Percentiles rank a stretch among this genome's conserved stretches.
Evolutionary conservation across 192 early-diverging fungal genomes (phyloP).

Genomic region (Coemansia sp.): DNA sequence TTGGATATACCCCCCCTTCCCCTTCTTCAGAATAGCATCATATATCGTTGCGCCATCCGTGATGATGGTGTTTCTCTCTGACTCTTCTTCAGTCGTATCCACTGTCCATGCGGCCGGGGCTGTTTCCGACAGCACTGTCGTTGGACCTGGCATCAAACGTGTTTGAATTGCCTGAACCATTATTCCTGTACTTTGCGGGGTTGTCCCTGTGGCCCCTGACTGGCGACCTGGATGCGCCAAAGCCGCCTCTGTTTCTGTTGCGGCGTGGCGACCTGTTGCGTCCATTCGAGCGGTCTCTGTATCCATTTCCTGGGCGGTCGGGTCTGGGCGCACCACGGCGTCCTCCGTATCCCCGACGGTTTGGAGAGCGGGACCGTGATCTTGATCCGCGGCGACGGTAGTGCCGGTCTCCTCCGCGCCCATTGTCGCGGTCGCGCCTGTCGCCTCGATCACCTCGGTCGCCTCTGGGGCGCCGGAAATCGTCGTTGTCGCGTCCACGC

Average conservation of each 20-base stretch:
- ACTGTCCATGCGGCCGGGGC: not conserved
- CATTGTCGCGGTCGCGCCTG: constrained; percentile 1
- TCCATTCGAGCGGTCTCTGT: constrained; percentile 7
- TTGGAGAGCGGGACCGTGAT: constrained; percentile 22
- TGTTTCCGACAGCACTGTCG: constrained; percentile 26
- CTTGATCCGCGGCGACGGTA: constrained; percentile 6
- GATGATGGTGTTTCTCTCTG: too few species aligned
- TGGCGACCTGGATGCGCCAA: constrained; percentile 6
- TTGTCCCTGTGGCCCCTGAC: not conserved
- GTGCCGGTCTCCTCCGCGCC: not conserved
- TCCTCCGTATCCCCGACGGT: constrained; percentile 18
- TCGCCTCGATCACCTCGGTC: constrained; percentile 17
- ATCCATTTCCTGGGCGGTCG: not conserved
- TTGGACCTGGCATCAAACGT: constrained; percentile 14
- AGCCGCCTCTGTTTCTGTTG: constrained; percentile 18
- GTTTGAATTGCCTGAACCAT: not conserved
- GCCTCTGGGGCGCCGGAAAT: not conserved
- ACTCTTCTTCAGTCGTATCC: not conserved
- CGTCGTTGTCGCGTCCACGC: not conserved
- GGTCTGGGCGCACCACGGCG: constrained; percentile 17
- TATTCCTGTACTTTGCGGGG: not conserved
- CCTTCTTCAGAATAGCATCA: too few species aligned
- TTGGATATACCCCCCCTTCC: too few species aligned
- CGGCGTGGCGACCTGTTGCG: constrained; percentile 27
- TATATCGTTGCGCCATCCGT: too few species aligned